Conservation (phyloP, 192 early-diverging fungal species). For the Globomyces pollinis-pini region DNA sequence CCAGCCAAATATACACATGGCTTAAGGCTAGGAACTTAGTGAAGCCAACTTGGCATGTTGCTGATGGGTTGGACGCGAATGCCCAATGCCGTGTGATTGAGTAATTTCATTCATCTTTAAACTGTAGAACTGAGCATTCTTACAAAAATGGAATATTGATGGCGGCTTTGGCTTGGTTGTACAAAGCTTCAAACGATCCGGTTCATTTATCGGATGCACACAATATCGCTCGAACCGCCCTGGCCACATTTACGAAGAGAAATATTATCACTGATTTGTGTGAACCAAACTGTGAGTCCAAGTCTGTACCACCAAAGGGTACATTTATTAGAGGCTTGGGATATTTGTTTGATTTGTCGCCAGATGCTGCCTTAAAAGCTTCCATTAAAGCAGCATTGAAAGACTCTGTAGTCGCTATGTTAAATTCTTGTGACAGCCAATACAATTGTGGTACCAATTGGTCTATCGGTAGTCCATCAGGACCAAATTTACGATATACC, state of each 20-base stretch:
- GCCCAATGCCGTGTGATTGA: neutral
- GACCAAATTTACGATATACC: neutral
- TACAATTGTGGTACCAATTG: conserved; percentile 1
- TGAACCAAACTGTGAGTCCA: neutral
- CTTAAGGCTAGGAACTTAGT: neutral
- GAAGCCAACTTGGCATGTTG: neutral
- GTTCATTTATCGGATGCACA: neutral
- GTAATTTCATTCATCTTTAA: neutral
- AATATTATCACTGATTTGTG: conserved; percentile 14
- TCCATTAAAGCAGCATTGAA: conserved; percentile 14
- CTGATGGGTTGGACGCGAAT: neutral
- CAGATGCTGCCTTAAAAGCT: conserved; percentile 6
- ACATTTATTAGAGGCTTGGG: neutral
- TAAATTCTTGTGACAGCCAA: conserved; percentile 12
- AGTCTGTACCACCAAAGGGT: neutral
- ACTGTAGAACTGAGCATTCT: neutral
- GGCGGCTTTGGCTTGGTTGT: conserved; percentile 1
- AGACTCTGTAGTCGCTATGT: conserved; percentile 14
- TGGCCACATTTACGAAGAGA: neutral
- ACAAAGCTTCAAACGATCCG: conserved; percentile 5
- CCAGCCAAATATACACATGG: neutral
- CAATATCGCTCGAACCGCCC: neutral
- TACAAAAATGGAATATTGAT: conserved; percentile 9
- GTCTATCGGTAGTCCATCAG: neutral
- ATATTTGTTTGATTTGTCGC: neutral